phyloP scores from a whole-genome alignment of 2,329 filamentous ascomycete genomes.

The Aspergillus ibericus region DNA sequence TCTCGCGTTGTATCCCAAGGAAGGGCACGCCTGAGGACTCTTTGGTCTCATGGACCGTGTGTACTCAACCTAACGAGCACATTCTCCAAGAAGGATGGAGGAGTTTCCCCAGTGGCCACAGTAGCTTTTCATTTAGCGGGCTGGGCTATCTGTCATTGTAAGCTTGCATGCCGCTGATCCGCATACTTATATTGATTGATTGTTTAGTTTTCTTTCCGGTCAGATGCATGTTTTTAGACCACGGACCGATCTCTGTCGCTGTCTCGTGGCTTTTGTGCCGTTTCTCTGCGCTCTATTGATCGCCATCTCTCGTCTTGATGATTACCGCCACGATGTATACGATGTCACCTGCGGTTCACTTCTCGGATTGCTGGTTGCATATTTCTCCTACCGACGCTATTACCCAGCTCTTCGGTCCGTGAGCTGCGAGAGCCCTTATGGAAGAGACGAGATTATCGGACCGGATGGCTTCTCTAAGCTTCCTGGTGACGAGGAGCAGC shows the following conservation, averaged over 20 bases:
- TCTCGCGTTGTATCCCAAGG: slow-evolving; percentile 79
- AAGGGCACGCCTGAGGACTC: slow-evolving; percentile 56
- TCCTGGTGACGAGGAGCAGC: slow-evolving; percentile 35
- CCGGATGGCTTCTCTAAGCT: slow-evolving; percentile 33
- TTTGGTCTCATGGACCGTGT: slow-evolving; percentile 52
- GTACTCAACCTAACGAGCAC: slow-evolving; percentile 54
- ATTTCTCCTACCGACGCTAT: slow-evolving; percentile 61
- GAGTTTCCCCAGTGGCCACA: slow-evolving; percentile 64
- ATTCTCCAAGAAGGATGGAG: slow-evolving; percentile 65
- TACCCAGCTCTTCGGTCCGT: slow-evolving; percentile 55
- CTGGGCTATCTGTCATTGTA: slow-evolving; percentile 59
- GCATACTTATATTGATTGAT: neutral
- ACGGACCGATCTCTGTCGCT: slow-evolving; percentile 56
- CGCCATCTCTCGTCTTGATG: slow-evolving; percentile 61
- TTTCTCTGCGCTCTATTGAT: slow-evolving; percentile 60
- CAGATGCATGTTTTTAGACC: slow-evolving; percentile 62
- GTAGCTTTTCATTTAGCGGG: slow-evolving; percentile 61
- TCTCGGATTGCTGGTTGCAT: slow-evolving; percentile 56
- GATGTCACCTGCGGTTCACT: slow-evolving; percentile 59
- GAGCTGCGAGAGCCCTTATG: slow-evolving; percentile 55
- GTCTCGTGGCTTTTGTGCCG: slow-evolving; percentile 57
- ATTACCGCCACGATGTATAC: slow-evolving; percentile 65
- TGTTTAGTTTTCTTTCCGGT: slow-evolving; percentile 46
- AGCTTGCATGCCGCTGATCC: slow-evolving; percentile 15
- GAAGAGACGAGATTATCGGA: slow-evolving; percentile 24